Conservation (phyloP, 192 early-diverging fungal genomes). For the Martensiomyces pterosporus region DNA sequence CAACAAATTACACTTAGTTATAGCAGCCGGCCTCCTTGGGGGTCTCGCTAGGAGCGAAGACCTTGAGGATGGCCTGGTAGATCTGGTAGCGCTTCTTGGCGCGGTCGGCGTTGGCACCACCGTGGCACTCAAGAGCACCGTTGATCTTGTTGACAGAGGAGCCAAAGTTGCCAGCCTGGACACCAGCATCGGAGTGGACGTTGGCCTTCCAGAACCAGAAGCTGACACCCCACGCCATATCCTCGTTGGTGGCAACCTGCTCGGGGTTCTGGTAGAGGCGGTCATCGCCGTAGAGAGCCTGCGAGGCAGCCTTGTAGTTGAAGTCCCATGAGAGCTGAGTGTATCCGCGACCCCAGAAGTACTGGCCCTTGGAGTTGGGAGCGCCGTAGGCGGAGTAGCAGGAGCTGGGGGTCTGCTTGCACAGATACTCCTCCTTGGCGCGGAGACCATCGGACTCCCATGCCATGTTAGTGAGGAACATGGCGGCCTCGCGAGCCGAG, state of each 20-base stretch:
- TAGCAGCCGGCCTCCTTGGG: too few species aligned
- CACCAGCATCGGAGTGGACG: conserved; percentile 31
- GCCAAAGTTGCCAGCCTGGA: conserved; percentile 47
- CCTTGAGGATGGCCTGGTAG: too few species aligned
- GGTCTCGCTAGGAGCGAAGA: too few species aligned
- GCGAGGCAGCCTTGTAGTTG: conserved; percentile 45
- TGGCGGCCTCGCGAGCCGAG: conserved; percentile 43
- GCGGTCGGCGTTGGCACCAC: too few species aligned
- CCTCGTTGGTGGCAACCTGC: conserved; percentile 25
- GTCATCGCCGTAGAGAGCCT: conserved; percentile 40
- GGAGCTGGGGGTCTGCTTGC: conserved; percentile 29
- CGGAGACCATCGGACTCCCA: too few species aligned
- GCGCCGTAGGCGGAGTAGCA: too few species aligned
- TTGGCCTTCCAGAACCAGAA: conserved; percentile 49
- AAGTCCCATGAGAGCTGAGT: conserved; percentile 51
- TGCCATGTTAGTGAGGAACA: conserved; percentile 50
- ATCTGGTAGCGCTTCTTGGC: too few species aligned
- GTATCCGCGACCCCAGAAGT: conserved; percentile 50
- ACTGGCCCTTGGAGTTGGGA: conserved; percentile 23
- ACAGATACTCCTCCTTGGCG: conserved; percentile 42
- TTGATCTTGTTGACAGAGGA: conserved; percentile 48
- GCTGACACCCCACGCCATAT: conserved; percentile 32
- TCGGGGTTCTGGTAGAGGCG: conserved; percentile 25
- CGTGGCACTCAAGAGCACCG: conserved; percentile 48
- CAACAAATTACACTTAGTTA: too few species aligned